Evolutionary conservation across 1,139 yeast species (phyloP).

Genomic region (Ogataea hybrid): DNA sequence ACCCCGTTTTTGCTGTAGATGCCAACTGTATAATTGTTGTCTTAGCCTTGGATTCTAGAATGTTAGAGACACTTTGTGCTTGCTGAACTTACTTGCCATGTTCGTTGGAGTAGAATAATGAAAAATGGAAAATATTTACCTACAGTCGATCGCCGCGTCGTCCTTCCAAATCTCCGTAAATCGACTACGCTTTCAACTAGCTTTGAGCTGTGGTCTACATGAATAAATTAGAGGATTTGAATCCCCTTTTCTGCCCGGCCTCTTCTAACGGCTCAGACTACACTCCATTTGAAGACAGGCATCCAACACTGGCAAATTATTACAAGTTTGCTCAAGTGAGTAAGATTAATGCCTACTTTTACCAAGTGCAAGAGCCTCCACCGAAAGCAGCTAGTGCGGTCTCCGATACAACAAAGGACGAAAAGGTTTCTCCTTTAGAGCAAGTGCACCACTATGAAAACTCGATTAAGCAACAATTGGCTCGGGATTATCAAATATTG

Average conservation of each 20-base stretch:
- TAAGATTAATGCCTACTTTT: conserved; percentile 29
- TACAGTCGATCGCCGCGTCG: conserved; percentile 9
- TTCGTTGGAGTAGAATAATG: not conserved
- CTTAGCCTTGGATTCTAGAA: conserved; percentile 44
- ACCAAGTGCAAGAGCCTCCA: conserved; percentile 23
- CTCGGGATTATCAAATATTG: conserved; percentile 26
- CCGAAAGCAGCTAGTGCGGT: not conserved
- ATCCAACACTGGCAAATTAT: conserved; percentile 28
- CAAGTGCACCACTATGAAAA: conserved; percentile 28
- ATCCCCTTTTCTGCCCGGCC: conserved; percentile 26
- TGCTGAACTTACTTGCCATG: conserved; percentile 8
- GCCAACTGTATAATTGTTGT: conserved; percentile 63
- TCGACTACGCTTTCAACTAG: too few relatives aligned
- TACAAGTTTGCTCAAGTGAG: conserved; percentile 27
- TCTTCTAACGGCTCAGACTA: conserved; percentile 1
- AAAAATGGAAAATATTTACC: conserved; percentile 1
- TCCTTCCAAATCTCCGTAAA: too few relatives aligned
- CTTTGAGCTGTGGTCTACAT: conserved; percentile 7
- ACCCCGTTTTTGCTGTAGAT: conserved; percentile 87
- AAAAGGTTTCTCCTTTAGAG: conserved; percentile 20
- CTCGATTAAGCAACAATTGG: conserved; percentile 24
- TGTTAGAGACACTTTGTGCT: not conserved
- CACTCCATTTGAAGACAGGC: conserved; percentile 17
- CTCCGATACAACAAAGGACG: conserved; percentile 8
- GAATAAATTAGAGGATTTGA: conserved; percentile 29